Base-by-base conservation (phyloP, 164 flowering plant species). In the Buxus sempervirens region DNA sequence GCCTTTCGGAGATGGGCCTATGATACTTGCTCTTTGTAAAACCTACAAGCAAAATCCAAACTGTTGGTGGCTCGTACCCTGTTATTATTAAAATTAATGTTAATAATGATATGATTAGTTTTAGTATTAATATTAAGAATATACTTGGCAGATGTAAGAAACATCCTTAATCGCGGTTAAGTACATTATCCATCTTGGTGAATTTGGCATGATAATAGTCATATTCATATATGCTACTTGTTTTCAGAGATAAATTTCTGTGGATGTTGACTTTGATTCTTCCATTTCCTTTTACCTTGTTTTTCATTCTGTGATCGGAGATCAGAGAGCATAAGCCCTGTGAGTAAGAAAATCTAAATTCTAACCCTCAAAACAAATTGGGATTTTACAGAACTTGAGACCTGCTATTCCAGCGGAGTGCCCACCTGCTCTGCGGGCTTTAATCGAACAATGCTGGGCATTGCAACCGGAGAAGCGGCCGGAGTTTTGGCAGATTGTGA, bases 401-500 rank as follows among this genome's bases (percentile, higher is more conserved):
- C 98, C 97, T 16, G 64, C 36, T 58, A 79, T 91, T n/a, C 96
- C 96, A 23, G 68, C 5, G 24, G 73, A 79, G 48, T 93, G 97
- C 60, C 89, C 94, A 0, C 82, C 86, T 36, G 77, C 79, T 9
- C 61, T 79, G 80, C 69, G 71, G 70, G 82, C 76, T 45, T 73
- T 88, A 19, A 88, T 85, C 14, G 90, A 84, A 75, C 93, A 83
- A 75, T 88, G 93, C 45, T 88, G 93, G 93, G 77, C 82, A 9
- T 64, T 70, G 71, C 80, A 83, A 14, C 85, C 90, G 5, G 86
- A 86, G 20, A 83, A 84, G 75, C 79, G 93, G 79, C 87, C 87
- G 0, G 90, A 88, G 69, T 88, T 84, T 61, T 82, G 86, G 83
- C 88, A 86, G 76, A 69, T 88, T 25, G 89, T 88, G 72, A 85